Base-by-base conservation (phyloP, 176 grass and related monocot species). In the Carex myosuroides region DNA sequence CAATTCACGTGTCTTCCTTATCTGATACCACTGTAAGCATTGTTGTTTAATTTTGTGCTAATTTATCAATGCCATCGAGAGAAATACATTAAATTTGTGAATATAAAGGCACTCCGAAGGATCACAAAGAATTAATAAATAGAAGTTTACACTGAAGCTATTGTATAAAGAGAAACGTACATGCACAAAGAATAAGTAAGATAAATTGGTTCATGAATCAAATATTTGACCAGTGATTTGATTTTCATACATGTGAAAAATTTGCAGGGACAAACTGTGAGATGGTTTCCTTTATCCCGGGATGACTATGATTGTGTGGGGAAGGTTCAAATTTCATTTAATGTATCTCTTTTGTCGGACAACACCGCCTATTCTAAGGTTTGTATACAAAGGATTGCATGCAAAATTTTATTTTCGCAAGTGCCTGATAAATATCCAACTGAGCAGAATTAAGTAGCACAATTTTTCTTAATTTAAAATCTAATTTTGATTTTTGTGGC, bases 321-420 rank as follows among this genome's bases (percentile, higher is more conserved):
- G 5, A 98, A 98, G 84, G 64, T 93, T 95, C 95, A 98, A 73
- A 83, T 98, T 18, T 91, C 89, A 72, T 85, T 93, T 73, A 93
- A 89, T 22, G 75, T 91, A 68, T 91, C 91, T 20, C 72, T 85
- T 58, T 87, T 89, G 66, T 90, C 91, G 11, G 88, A 95, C 29
- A 90, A 81, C 77, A 21, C 85, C 67, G 82, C 87, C 79, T 91
- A 87, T 29, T 85, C 88, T 24, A 95, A 98, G 95, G 95, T 97
- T 81, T 48, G 60, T 80, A 46, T 6, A 52, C 69, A 82, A 60
- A 14, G 24, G 63, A 74, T 74, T 52, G 42, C 9, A 74, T 74
- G 3, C 20, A 50, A 70, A 24, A 74, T 16, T 81, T 69, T 52
- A 70, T 84, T 71, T 54, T 86, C 11, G 22, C 24, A 13, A 10